Evolutionary conservation across 2,329 filamentous ascomycete species (phyloP).

Genomic region (Aspergillus sp.): DNA sequence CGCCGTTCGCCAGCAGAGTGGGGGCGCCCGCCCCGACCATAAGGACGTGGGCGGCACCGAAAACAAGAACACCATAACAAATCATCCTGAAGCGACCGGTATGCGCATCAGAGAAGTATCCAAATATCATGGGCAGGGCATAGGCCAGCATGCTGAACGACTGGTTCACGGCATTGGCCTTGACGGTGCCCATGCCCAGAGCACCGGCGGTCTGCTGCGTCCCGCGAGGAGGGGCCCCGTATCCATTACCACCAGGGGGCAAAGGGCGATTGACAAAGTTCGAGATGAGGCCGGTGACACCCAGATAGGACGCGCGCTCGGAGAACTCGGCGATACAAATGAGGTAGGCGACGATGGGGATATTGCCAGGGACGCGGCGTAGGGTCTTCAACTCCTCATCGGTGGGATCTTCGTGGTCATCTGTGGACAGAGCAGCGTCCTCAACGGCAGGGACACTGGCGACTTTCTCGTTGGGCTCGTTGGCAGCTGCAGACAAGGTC

Average conservation of each 20-base stretch:
- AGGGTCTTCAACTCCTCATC: constrained; percentile 49
- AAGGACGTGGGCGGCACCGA: constrained; percentile 36
- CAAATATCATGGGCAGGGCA: constrained; percentile 52
- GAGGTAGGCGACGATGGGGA: constrained; percentile 56
- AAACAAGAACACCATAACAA: constrained; percentile 39
- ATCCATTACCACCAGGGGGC: constrained; percentile 46
- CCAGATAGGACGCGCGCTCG: constrained; percentile 63
- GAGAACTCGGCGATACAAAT: constrained; percentile 62
- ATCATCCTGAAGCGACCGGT: constrained; percentile 35
- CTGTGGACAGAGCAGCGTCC: neutral
- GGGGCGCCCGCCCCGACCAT: constrained; percentile 29
- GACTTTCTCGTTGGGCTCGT: neutral
- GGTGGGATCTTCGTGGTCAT: constrained; percentile 37
- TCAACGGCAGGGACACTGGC: neutral
- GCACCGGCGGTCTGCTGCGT: constrained; percentile 56
- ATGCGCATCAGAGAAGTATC: constrained; percentile 9
- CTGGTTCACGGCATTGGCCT: constrained; percentile 57
- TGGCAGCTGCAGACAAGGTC: no score
- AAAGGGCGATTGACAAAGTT: constrained; percentile 65
- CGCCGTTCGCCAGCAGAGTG: neutral
- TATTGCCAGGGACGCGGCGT: constrained; percentile 50
- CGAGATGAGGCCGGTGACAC: constrained; percentile 55
- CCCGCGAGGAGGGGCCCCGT: constrained; percentile 35
- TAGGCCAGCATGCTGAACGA: constrained; percentile 54
- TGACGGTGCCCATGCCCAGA: constrained; percentile 57